Evolutionary conservation across 2,329 filamentous ascomycete genomes (phyloP), one percentile per base, ranked within the genome.

Genomic region (Dothideomycetes sp.): DNA sequence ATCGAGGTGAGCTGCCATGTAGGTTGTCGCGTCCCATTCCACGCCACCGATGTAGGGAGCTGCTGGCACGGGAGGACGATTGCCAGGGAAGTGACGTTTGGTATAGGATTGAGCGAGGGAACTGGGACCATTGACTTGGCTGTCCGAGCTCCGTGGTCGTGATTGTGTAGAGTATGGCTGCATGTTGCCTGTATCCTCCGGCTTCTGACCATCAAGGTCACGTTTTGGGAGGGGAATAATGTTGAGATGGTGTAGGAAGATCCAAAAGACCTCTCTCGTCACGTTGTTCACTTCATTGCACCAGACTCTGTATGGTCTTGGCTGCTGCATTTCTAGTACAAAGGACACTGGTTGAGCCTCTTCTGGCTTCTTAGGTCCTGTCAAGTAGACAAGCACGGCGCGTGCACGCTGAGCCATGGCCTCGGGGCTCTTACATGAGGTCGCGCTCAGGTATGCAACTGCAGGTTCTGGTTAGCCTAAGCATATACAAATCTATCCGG

Each of bases 251-350:
- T 96, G 89, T 39, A 96, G 71, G 65, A 96, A 98, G 57, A 96
- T 96, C 89, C 89, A 98, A 58, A 98, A 98, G 19, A 96, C 89
- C 59, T 98, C 89, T 60, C 95, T 95, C 31, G 88, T 94, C 35
- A 96, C 89, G 52, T 84, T 88, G 44, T 81, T 80, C 14, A 89
- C 78, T 62, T 98, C 91, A 60, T 88, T 91, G 63, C 81, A 86
- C 89, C 89, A 98, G 3, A 94, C 75, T 24, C 86, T 82, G 60
- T 95, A 98, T 1, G 89, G 89, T 0, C 89, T 76, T 36, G 86
- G 77, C 27, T 81, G 79, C 50, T 84, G 81, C 78, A 96, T 96
- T 45, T 88, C 84, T 16, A 89, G 66, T 34, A 96, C 87, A 57
- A 96, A 96, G 3, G 79, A 79, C 5, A 94, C 68, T 0, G 87